Base-by-base conservation (phyloP, 768 basidiomycete genomes). In the Ephemerocybe angulata region DNA sequence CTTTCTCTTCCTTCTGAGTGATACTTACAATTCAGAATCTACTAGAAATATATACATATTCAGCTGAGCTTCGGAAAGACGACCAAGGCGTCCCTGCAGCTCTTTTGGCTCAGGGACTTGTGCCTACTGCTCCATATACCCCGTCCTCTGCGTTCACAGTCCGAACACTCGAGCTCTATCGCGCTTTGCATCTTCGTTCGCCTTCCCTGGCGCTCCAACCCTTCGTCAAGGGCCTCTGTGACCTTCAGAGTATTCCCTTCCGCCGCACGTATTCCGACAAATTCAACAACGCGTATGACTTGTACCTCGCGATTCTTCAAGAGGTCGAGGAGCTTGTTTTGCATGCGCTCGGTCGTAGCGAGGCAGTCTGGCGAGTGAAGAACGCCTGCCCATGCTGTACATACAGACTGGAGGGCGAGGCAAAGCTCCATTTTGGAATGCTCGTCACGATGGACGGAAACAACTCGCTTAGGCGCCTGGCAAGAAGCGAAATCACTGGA, bases 401-500 rank as follows among this genome's bases (percentile, higher is more conserved):
- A 0, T 68, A 70, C 53, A 61, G 63, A 31, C 56, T 67, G 0
- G 38, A 64, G 21, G 60, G 54, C 4, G 67, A 71, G 53, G 54
- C 50, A 3, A 19, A 53, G 2, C 60, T 71, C 1, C 6, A 46
- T 1, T 64, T 62, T 38, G 21, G 54, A 0, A 61, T 66, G 38
- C 57, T 68, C 2, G 17, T 60, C 11, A 58, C 63, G 5, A 58
- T 68, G 46, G 70, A 67, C 31, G 67, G 69, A 0, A 70, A 71
- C 52, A 58, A 71, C 44, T 71, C 68, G 0, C 53, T 66, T 19
- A 68, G 68, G 46, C 55, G 63, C 10, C 29, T 65, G 29, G 41
- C 52, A 2, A 46, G 48, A 0, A 25, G 55, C n/a, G 38, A 17
- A 35, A 8, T 17, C 38, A 6, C 38, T 17, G 17, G 5, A 19